Base-by-base conservation (phyloP, 768 basidiomycete species). In the Tulasnella sp. region DNA sequence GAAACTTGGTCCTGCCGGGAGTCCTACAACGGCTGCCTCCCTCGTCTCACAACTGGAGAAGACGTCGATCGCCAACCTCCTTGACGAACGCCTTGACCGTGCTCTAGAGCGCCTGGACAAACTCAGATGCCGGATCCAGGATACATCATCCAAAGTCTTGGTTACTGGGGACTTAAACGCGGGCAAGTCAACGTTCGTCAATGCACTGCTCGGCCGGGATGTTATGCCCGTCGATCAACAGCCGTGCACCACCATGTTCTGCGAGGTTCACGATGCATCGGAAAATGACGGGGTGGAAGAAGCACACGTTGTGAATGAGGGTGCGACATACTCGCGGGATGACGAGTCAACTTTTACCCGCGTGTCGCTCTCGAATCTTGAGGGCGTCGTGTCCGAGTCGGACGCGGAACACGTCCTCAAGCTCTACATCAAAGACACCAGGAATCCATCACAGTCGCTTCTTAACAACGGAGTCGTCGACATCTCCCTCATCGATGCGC, bases 161-260 rank as follows among this genome's bases (percentile, higher is more conserved):
- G 91, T 99, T 58, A 98, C 96, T 21, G 96, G 96, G 59, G 96
- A 99, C 68, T 77, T 99, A 59, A 99, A 99, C 68, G 86, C 96
- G 34, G 96, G 96, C 65, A 99, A 99, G 71, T 96, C 92, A 17
- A 98, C 96, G 0, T 88, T 99, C 67, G 90, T 99, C 67, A 99
- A 99, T 66, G 89, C 94, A 4, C 74, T 99, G 32, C 80, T 99
- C 4, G 77, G 91, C 43, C 78, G 91, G 5, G 81, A 88, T 65
- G 82, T 96, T 41, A 89, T 99, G 85, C 92, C 96, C 6, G 83
- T 93, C 59, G 96, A 99, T 69, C 92, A 99, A 67, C 96, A 98
- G 67, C 96, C 96, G 2, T 89, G 92, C 69, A 99, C 96, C 0
- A 91, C 91, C 27, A 83, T 91, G 29, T 99, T 99, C 67, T 94